These are phyloP conservation scores for Botryosphaeria dothidea DNA, from an alignment of 2,329 filamentous ascomycete genomes.

Conservation along the genomic window DNA sequence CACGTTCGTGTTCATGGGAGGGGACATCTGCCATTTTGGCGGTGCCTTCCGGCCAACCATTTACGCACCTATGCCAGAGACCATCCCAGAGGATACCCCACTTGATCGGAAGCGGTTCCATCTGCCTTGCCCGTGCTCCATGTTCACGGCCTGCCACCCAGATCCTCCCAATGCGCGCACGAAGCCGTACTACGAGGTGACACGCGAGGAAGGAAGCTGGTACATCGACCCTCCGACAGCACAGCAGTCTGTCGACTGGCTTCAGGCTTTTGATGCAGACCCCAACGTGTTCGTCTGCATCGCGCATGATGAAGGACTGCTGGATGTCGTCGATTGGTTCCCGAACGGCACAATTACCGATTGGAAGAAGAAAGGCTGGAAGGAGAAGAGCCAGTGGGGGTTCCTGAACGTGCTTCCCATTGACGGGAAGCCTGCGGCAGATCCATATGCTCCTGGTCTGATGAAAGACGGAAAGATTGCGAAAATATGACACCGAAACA, in stretches of 20 bases:
- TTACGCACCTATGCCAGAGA: constrained; percentile 16
- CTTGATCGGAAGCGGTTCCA: constrained; percentile 6
- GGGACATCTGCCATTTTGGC: constrained; percentile 30
- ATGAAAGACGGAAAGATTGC: constrained; percentile 14
- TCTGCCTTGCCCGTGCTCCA: constrained; percentile 16
- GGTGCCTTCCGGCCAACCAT: constrained; percentile 30
- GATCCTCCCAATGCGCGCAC: constrained; percentile 4
- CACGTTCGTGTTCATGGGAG: constrained; percentile 32
- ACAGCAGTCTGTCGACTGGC: constrained; percentile 24
- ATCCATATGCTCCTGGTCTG: constrained; percentile 1
- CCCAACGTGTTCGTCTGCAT: constrained; percentile 30
- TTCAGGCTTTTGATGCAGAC: constrained; percentile 29
- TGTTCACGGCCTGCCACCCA: constrained; percentile 18
- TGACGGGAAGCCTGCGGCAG: constrained; percentile 21
- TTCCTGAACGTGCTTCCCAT: constrained; percentile 29
- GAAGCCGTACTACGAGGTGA: constrained; percentile 11
- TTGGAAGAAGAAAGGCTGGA: constrained; percentile 31
- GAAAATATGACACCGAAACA: no score
- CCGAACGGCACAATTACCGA: constrained; percentile 26
- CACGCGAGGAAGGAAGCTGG: neutral
- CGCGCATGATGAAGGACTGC: constrained; percentile 30
- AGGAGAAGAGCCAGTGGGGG: constrained; percentile 27
- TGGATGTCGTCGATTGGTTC: constrained; percentile 29
- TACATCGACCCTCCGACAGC: constrained; percentile 20
- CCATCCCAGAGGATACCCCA: neutral